phyloP scores from a whole-genome alignment of 768 basidiomycete species.

The Boletus sensibilis region DNA sequence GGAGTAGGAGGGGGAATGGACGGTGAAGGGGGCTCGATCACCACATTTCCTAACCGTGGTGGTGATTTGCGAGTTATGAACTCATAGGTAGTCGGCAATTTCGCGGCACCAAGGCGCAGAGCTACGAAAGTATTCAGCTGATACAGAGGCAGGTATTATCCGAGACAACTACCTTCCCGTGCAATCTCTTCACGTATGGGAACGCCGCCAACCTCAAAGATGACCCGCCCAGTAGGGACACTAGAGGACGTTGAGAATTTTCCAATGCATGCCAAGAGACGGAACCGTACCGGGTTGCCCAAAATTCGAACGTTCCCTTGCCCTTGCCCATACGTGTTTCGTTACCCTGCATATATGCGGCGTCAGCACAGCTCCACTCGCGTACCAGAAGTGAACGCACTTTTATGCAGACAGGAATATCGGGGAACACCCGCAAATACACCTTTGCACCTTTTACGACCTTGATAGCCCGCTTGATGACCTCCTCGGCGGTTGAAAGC shows the following conservation, averaged over 20 bases:
- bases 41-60: constrained; percentile 69
- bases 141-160: not conserved
- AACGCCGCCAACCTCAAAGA: constrained; percentile 90
- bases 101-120: constrained; percentile 81
- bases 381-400: constrained; percentile 38
- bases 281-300: constrained; percentile 79
- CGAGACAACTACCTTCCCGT: constrained; percentile 64
- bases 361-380: not conserved
- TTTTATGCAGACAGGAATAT: constrained; percentile 97
- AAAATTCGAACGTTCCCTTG: constrained; percentile 95
- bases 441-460: constrained; percentile 84
- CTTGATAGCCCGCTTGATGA: constrained; percentile 88
- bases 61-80: constrained; percentile 71
- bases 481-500: constrained; percentile 81
- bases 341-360: constrained; percentile 62
- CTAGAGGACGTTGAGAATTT: constrained; percentile 38
- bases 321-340: constrained; percentile 99
- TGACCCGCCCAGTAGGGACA: constrained; percentile 82
- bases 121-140: constrained; percentile 44
- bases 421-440: constrained; percentile 89
- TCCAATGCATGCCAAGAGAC: not conserved
- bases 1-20: constrained; percentile 9
- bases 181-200: constrained; percentile 92
- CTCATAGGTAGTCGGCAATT: constrained; percentile 85
- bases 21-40: constrained; percentile 43